These are phyloP conservation scores for rapeseed (Brassica napus) DNA, from an alignment of 345 rosid species.

Conservation along the genomic window Da-Ae NC_063434.1:14211501-14212000, in stretches of 20 bases:
- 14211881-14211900: neutral
- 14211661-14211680: too few relatives aligned
- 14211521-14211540: neutral
- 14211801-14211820: neutral
- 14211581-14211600: neutral
- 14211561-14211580: neutral
- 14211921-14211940: neutral
- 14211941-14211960: neutral
- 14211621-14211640: too few relatives aligned
- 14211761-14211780: neutral
- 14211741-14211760: neutral
- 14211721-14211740: neutral
- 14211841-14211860: too few relatives aligned
- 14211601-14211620: neutral
- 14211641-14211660: neutral
- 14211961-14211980: neutral
- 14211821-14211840: neutral
- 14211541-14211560: neutral
- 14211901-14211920: neutral
- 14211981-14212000: neutral
- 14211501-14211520: neutral
- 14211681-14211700: too few relatives aligned
- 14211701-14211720: neutral
- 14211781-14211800: neutral
- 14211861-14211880: neutral